Evolutionary conservation across 768 basidiomycete genomes (phyloP), one percentile per base, ranked within the genome.

Genomic region (Hypholoma fasciculare): DNA sequence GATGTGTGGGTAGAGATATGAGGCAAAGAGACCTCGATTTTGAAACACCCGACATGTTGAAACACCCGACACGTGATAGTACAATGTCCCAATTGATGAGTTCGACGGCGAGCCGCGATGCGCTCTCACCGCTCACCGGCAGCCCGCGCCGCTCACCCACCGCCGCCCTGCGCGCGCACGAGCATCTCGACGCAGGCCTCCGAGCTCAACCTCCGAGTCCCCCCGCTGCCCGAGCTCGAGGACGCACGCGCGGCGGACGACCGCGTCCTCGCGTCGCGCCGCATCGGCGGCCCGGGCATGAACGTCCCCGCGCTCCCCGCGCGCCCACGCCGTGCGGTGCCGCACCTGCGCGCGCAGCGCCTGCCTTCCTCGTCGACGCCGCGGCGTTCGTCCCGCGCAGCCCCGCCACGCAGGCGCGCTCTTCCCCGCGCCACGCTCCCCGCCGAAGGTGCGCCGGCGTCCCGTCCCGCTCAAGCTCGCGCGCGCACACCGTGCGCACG

Each of bases 121-220:
- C 40, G n/a, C 27, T 53, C 59, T 13, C 61, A 56, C 1, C 52
- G 60, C 37, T 52, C 57, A 20, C 56, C 60, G 4, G 49, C 52
- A 27, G 43, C 55, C 30, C 17, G n/a, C 46, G 14, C n/a, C 51
- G n/a, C 46, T 20, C 39, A 34, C 23, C 27, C 38, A 9, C 52
- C 49, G 46, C 43, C 46, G n/a, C 26, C 0, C 51, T 65, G 17
- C 62, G 61, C n/a, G 74, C 79, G 48, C 76, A 78, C 71, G 6
- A 81, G 78, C 52, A 63, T 79, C 3, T 84, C 84, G 0, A 80
- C 82, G 8, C 74, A 78, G 42, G 78, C 81, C 65, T 87, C 84
- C 2, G 82, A 83, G 50, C 70, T 86, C 43, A 80, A 84, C 52
- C 78, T 80, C 4, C 78, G 79, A 60, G 67, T 83, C 34, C 73